Evolutionary conservation across 768 basidiomycete genomes (phyloP).

Genomic region (Agaricus bisporus): DNA sequence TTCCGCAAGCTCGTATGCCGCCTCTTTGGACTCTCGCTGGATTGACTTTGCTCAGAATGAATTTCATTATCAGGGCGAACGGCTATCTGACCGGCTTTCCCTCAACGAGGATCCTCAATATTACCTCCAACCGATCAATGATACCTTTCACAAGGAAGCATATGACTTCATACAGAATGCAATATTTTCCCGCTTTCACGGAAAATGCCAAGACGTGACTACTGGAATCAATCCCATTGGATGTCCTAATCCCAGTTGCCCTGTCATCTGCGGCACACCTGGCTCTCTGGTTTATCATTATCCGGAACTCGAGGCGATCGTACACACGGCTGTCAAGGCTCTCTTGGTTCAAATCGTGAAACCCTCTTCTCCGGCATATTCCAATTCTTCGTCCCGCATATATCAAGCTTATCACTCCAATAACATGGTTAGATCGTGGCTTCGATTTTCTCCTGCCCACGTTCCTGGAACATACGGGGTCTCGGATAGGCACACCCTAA

Average conservation of each 20-base stretch:
- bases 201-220: constrained; percentile 50
- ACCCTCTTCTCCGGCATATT: constrained; percentile 4
- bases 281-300: constrained; percentile 73
- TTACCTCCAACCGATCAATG: constrained; percentile 41
- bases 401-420: neutral
- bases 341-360: constrained; percentile 24
- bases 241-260: constrained; percentile 76
- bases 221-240: constrained; percentile 56
- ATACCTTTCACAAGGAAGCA: constrained; percentile 37
- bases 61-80: constrained; percentile 15
- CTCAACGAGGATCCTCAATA: constrained; percentile 9
- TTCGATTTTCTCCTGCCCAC: neutral
- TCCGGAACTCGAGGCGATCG: constrained; percentile 39
- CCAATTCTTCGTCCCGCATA: constrained; percentile 7
- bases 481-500: constrained; percentile 7
- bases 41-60: neutral
- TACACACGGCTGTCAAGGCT: constrained; percentile 34
- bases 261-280: constrained; percentile 77
- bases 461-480: neutral
- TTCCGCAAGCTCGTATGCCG: constrained; percentile 37
- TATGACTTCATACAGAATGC: constrained; percentile 40
- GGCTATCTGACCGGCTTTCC: constrained; percentile 14
- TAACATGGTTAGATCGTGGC: neutral
- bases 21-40: neutral
- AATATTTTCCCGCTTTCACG: constrained; percentile 76